Percentiles rank a stretch among this genome's conserved stretches.
phyloP scores from a whole-genome alignment of 1,139 yeast genomes.

The Nakaseomyces glabratus region DNA sequence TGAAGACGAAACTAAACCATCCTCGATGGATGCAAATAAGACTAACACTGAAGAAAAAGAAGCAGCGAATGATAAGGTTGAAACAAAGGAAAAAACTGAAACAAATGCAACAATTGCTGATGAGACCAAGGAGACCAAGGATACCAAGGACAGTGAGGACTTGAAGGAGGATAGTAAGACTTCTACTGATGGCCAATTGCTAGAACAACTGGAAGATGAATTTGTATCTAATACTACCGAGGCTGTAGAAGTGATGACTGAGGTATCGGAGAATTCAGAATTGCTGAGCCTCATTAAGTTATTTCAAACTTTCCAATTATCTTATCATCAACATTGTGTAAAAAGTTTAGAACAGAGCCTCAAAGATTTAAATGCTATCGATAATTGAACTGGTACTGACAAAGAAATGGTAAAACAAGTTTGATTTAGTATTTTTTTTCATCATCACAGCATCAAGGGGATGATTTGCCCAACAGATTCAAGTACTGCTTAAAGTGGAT shows the following conservation, averaged over 20 bases:
- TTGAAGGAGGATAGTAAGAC: neutral
- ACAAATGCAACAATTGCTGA: slow-evolving; percentile 2
- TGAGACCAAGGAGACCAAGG: slow-evolving; percentile 1
- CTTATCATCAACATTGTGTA: slow-evolving; percentile 51
- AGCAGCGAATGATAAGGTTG: slow-evolving; percentile 5
- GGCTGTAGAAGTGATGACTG: slow-evolving; percentile 72
- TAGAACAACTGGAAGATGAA: slow-evolving; percentile 66
- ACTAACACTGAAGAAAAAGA: slow-evolving; percentile 3
- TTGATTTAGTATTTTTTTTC: too few species aligned
- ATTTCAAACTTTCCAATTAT: slow-evolving; percentile 57
- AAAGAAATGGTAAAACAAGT: too few species aligned
- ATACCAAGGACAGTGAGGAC: slow-evolving; percentile 1
- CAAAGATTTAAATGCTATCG: slow-evolving; percentile 36
- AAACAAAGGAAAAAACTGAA: neutral
- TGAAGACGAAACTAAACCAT: neutral
- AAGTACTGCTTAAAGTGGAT: too few species aligned
- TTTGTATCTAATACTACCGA: slow-evolving; percentile 65
- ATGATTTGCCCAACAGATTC: too few species aligned
- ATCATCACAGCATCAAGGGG: too few species aligned
- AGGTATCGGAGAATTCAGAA: slow-evolving; percentile 57
- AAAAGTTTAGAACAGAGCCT: slow-evolving; percentile 37
- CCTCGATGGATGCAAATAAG: neutral
- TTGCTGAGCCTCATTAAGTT: slow-evolving; percentile 52
- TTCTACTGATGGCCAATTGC: slow-evolving; percentile 21
- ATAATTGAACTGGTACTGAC: slow-evolving; percentile 9